A percentile compares a stretch with the other conserved stretches of the same genome.
These are phyloP conservation scores for Entomortierella chlamydospora DNA, from an alignment of 192 early-diverging fungal species.

Conservation along the genomic window DNA sequence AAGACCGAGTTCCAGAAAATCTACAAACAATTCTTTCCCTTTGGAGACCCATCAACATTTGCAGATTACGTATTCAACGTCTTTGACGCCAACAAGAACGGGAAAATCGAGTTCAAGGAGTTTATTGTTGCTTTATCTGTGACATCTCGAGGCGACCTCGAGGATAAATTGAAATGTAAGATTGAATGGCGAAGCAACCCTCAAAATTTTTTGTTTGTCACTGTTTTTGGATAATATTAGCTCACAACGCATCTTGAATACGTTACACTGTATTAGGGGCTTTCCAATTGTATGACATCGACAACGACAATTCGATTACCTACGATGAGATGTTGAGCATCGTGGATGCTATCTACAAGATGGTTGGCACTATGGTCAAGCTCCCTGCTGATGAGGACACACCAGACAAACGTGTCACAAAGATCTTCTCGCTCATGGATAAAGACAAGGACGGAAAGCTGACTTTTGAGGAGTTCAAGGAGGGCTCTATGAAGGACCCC, in stretches of 20 bases:
- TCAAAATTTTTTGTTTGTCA: not conserved
- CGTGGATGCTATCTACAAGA: slow-evolving; percentile 95
- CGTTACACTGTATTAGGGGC: slow-evolving; percentile 64
- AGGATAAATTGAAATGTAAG: slow-evolving; percentile 89
- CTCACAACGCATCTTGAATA: not conserved
- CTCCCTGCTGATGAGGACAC: slow-evolving; percentile 93
- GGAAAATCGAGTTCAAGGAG: slow-evolving; percentile 91
- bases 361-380: slow-evolving; percentile 93
- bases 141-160: slow-evolving; percentile 82
- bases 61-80: slow-evolving; percentile 93
- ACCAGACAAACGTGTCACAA: slow-evolving; percentile 89
- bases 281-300: slow-evolving; percentile 92
- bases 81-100: slow-evolving; percentile 92
- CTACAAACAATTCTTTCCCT: slow-evolving; percentile 98
- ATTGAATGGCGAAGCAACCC: too few species aligned
- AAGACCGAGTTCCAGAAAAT: slow-evolving; percentile 90
- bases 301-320: slow-evolving; percentile 88
- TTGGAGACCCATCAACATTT: slow-evolving; percentile 91
- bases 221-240: not conserved
- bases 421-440: slow-evolving; percentile 93
- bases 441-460: slow-evolving; percentile 84
- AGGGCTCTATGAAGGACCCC: slow-evolving; percentile 89
- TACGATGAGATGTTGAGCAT: slow-evolving; percentile 91
- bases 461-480: slow-evolving; percentile 87
- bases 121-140: slow-evolving; percentile 89